phyloP scores from a whole-genome alignment of 441 rosid genomes.

The Erysimum cheiri region DNA sequence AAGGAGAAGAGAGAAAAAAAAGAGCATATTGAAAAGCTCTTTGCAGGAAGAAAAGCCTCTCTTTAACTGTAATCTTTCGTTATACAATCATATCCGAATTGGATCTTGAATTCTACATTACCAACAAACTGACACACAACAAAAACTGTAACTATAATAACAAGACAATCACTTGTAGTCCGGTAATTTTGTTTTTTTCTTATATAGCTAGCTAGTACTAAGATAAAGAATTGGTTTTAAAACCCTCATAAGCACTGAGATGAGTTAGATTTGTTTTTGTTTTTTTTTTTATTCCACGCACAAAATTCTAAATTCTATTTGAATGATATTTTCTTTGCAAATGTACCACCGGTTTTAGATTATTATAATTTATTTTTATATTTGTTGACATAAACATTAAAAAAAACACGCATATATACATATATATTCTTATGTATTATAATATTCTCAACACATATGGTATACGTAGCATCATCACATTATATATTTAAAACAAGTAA shows the following conservation, averaged over 20 bases:
- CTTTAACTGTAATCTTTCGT: constrained; percentile 44
- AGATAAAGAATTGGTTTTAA: not conserved
- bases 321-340: not conserved
- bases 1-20: constrained; percentile 34
- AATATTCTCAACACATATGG: constrained; percentile 19
- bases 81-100: constrained; percentile 38
- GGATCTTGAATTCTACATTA: constrained; percentile 40
- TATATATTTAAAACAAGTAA: constrained; percentile 29
- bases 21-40: constrained; percentile 62
- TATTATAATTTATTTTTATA: not conserved
- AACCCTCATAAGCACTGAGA: too few species aligned
- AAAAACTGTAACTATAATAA: constrained; percentile 25
- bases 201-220: not conserved
- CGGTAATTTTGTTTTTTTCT: not conserved
- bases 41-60: constrained; percentile 58
- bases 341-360: not conserved
- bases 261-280: not conserved
- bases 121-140: constrained; percentile 37
- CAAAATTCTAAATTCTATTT: not conserved
- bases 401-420: not conserved
- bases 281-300: not conserved
- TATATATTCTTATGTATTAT: not conserved
- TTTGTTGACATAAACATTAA: not conserved
- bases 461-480: constrained; percentile 24
- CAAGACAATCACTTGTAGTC: constrained; percentile 20